Evolutionary conservation across 768 basidiomycete genomes (phyloP).

Genomic region (Lactarius sp.): DNA sequence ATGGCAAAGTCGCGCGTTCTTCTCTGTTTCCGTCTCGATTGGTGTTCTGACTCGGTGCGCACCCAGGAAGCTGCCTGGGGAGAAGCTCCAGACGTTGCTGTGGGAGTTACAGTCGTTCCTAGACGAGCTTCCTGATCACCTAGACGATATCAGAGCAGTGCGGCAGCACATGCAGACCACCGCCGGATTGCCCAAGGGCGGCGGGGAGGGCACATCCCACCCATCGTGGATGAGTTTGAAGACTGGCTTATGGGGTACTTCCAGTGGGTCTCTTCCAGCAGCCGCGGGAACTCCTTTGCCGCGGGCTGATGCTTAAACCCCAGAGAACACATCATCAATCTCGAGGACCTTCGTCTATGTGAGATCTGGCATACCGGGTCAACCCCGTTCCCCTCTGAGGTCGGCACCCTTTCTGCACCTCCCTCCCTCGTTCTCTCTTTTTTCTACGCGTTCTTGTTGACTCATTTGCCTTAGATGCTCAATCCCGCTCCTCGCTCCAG

Average conservation of each 20-base stretch:
- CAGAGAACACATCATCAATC: conserved; percentile 38
- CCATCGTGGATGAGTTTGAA: conserved; percentile 33
- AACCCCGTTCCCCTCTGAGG: conserved; percentile 63
- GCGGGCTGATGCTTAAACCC: too few relatives aligned
- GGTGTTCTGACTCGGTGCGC: not conserved
- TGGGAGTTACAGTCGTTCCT: conserved; percentile 40
- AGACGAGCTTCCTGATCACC: conserved; percentile 25
- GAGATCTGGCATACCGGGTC: conserved; percentile 70
- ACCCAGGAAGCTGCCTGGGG: conserved; percentile 40
- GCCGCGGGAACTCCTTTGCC: too few relatives aligned
- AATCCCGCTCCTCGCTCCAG: conserved; percentile 66
- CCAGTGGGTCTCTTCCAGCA: too few relatives aligned
- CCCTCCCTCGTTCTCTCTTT: not conserved
- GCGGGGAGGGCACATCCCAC: not conserved
- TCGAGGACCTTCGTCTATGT: conserved; percentile 54
- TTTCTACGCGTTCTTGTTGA: not conserved
- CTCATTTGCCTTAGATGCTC: conserved; percentile 42
- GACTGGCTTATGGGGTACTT: conserved; percentile 43
- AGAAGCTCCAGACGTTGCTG: conserved; percentile 38
- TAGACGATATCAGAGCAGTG: not conserved
- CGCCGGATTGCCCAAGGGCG: not conserved
- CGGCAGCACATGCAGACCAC: not conserved
- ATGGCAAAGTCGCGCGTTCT: conserved; percentile 40
- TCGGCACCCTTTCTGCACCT: conserved; percentile 30
- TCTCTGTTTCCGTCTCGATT: too few relatives aligned